Conservation (phyloP, 768 basidiomycete species). For the Tricholoma sp. region DNA sequence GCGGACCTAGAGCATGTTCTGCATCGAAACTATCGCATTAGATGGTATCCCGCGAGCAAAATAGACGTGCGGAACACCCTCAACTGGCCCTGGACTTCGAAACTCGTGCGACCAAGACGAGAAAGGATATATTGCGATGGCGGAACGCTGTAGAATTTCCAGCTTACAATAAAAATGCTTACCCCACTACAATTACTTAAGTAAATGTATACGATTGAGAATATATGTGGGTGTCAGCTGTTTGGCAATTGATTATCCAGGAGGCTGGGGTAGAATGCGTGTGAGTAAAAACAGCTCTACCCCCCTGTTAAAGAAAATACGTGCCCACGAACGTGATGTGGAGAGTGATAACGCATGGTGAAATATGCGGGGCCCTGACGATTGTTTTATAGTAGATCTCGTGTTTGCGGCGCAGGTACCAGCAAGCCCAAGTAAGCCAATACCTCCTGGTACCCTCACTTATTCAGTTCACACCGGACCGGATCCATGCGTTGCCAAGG, state of each 20-base stretch:
- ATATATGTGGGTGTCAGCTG: background rate
- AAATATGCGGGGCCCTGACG: background rate
- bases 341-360: background rate
- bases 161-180: conserved; percentile 7
- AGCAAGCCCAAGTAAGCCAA: background rate
- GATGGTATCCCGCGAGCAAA: conserved; percentile 21
- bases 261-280: background rate
- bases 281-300: background rate
- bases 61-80: conserved; percentile 20
- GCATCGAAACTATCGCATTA: conserved; percentile 8
- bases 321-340: background rate
- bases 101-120: conserved; percentile 12
- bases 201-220: background rate
- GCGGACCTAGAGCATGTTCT: conserved; percentile 3
- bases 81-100: conserved; percentile 11
- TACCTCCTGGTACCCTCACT: background rate
- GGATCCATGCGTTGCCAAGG: background rate
- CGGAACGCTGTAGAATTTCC: conserved; percentile 3
- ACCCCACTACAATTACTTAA: background rate
- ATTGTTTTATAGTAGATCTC: background rate
- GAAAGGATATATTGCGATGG: conserved; percentile 10
- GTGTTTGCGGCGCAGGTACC: background rate
- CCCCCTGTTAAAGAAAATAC: background rate
- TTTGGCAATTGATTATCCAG: background rate
- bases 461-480: background rate